phyloP scores from a whole-genome alignment of 169 alveolate species.

The Cryptosporidium parvum region DNA sequence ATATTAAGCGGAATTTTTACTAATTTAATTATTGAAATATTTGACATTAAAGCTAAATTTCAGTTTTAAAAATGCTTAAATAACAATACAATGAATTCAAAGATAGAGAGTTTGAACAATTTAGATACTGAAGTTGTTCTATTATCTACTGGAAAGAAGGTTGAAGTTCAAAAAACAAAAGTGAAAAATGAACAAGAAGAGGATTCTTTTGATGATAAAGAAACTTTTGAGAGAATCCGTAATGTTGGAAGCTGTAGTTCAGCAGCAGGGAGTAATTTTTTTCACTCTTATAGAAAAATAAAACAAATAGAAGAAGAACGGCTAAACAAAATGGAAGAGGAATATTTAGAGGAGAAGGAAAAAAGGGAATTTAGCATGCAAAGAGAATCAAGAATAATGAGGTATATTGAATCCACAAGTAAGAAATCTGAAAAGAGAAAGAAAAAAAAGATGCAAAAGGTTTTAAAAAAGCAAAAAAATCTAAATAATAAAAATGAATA shows the following conservation, averaged over 20 bases:
- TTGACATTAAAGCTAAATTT: not conserved
- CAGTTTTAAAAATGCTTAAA: not conserved
- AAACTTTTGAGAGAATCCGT: slow-evolving; percentile 43
- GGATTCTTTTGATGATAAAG: not conserved
- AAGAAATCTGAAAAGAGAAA: slow-evolving; percentile 59
- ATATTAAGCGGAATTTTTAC: too few species aligned
- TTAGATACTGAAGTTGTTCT: slow-evolving; percentile 11
- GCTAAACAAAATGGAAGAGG: slow-evolving; percentile 77
- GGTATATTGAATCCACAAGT: slow-evolving; percentile 23
- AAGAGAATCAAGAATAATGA: slow-evolving; percentile 35
- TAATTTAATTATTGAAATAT: too few species aligned
- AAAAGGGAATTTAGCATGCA: slow-evolving; percentile 52
- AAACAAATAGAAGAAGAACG: slow-evolving; percentile 78
- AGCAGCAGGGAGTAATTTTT: slow-evolving; percentile 82
- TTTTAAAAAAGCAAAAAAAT: not conserved
- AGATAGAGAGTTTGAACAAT: not conserved
- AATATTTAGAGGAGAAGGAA: slow-evolving; percentile 62
- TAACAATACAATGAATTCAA: not conserved
- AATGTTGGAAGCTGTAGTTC: slow-evolving; percentile 79
- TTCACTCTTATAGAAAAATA: slow-evolving; percentile 75
- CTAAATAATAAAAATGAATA: not conserved
- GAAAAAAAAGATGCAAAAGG: slow-evolving; percentile 20
- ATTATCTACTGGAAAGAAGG: slow-evolving; percentile 25
- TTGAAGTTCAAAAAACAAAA: slow-evolving; percentile 7
- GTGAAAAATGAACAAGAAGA: not conserved